Base-by-base conservation (phyloP, 345 rosid species). In the Pistacia vera region DNA sequence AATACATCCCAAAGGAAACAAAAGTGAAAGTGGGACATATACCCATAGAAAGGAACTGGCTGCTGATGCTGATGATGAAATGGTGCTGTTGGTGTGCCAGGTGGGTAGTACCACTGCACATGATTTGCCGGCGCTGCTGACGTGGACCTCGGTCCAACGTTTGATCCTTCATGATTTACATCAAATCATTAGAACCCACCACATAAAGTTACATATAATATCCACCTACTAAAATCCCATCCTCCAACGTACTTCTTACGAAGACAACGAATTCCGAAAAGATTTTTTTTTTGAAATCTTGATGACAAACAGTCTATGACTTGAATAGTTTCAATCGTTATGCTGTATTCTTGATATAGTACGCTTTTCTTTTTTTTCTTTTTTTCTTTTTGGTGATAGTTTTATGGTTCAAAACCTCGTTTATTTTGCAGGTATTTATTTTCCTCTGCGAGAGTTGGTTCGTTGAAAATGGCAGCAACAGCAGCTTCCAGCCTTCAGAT, bases 41-140 rank as follows among this genome's bases (percentile, higher is more conserved):
- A 93, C 97, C 99, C 99, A 64, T 89, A 92, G 79, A 83, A 92
- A 36, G 98, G 92, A 78, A 92, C 81, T 78, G 97, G 85, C 75
- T 87, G 97, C 20, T 90, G 92, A 67, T 79, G 90, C 49, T 87
- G 92, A 28, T 85, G 90, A 49, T 88, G 91, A 78, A 55, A 91
- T 30, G 89, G 82, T 51, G 85, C 16, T 14, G 88, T 82, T 10
- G 87, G 82, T 28, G 85, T 75, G 48, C 90, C 89, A 3, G 87
- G 79, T 2, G 93, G 97, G 69, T 92, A 95, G 66, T 90, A 92
- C 98, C 97, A 92, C 72, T 88, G 99, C 78, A 88, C 83, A 36
- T 87, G 99, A 80, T 86, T 88, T 14, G 90, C 84, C 5, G 89
- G 86, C 52, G 91, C 84, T 62, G 88, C 63, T 75, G 90, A 75